Base-by-base conservation (phyloP, 2,329 filamentous ascomycete genomes). In the Trichoderma lentiforme region DNA sequence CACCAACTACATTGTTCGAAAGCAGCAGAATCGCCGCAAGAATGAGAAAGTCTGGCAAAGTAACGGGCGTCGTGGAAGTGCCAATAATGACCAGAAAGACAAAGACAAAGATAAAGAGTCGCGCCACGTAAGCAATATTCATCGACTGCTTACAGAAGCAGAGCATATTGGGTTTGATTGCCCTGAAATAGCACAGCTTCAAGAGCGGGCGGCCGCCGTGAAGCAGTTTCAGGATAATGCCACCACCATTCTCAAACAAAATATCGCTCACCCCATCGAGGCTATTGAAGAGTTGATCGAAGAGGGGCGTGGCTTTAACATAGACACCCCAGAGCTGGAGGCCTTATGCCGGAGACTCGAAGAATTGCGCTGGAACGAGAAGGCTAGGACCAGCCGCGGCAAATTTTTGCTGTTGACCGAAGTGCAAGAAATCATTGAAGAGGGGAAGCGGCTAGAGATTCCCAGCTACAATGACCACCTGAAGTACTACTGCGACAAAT, bases 21-120 rank as follows among this genome's bases (percentile, higher is more conserved):
- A 99, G 84, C 95, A 98, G 84, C 95, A 98, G 82, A 97, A 97
- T 79, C 92, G 96, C 74, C 93, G 95, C 73, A 98, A 98, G 83
- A 97, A 92, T 81, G 95, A 98, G 78, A 96, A 94, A 79, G 89
- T 89, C 58, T 96, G 92, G 90, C 92, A 94, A 75, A 91, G 89
- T 77, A 88, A 90, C 70, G 89, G 88, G 76, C 87, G 91, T 65
- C 95, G 92, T 81, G 84, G 85, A 21, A 84, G 76, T 74, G 74
- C 82, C 2, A 80, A 79, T 28, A 78, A 85, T 79, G 95, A 98
- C 78, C 21, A 53, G 24, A 68, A 68, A 43, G 53, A 69, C 34
- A 63, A 57, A 7, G 24, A 57, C 53, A 57, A 62, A 82, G 82
- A 98, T 79, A 91, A 91, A 76, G 95, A 98, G 80, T 87, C 94